Conservation (phyloP, 139 green algal genomes). For the Micractinium sp. region DNA sequence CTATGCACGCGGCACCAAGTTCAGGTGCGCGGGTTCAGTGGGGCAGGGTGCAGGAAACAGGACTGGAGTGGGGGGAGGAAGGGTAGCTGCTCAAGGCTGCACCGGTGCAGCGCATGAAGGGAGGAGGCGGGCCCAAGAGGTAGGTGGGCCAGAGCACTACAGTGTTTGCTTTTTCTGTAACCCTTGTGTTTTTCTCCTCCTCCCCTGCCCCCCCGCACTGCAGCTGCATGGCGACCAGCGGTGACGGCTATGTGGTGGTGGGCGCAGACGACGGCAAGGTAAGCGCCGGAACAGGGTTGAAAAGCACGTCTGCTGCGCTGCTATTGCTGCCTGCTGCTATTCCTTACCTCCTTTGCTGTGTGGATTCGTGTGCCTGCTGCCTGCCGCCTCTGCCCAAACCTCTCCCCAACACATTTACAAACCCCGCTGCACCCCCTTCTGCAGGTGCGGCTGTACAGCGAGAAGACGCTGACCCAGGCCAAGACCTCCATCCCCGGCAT, state of each 20-base stretch:
- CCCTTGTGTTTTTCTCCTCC: neutral
- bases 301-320: neutral
- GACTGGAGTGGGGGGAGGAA: neutral
- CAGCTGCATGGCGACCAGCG: conserved; percentile 77
- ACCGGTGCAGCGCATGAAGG: neutral
- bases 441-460: conserved; percentile 90
- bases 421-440: neutral
- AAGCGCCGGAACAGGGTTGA: neutral
- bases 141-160: neutral
- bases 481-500: conserved; percentile 91
- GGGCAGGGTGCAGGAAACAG: neutral
- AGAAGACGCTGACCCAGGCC: conserved; percentile 78
- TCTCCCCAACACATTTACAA: neutral
- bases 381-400: neutral
- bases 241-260: conserved; percentile 89
- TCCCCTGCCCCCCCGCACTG: conserved; percentile 28
- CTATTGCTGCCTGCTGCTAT: neutral
- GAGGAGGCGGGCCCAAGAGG: neutral
- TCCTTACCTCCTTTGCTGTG: neutral
- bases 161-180: neutral
- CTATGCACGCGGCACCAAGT: conserved; percentile 85
- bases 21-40: conserved; percentile 72
- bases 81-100: neutral
- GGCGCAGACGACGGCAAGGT: conserved; percentile 80
- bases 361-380: too few relatives aligned